These are phyloP conservation scores for Oxytropis ochrocephala DNA, from an alignment of 306 rosid species.

Conservation along the genomic window DNA sequence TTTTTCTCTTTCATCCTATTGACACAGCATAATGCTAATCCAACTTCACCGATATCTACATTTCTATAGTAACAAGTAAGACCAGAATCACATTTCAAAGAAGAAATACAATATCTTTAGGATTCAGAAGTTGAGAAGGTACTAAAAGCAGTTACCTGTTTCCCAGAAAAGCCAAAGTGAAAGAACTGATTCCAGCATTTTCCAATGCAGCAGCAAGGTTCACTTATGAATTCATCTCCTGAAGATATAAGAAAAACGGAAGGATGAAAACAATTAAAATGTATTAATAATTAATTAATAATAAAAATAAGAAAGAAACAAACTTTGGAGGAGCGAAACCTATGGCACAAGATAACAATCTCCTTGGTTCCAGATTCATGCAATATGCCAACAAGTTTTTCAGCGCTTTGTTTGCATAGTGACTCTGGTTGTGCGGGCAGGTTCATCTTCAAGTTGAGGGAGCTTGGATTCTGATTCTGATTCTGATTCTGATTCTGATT, in stretches of 20 bases:
- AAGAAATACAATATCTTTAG: no score
- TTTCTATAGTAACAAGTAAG: background rate
- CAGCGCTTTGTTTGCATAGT: no score
- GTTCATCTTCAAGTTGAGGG: constrained; percentile 6
- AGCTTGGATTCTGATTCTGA: no score
- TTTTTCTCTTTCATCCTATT: no score
- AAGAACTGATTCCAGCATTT: constrained; percentile 56
- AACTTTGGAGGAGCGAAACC: constrained; percentile 67
- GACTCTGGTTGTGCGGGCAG: no score
- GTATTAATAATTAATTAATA: background rate
- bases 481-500: no score
- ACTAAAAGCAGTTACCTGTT: constrained; percentile 47
- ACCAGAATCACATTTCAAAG: background rate
- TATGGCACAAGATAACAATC: constrained; percentile 71
- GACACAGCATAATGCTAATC: background rate
- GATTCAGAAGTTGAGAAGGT: no score
- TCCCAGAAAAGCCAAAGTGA: constrained; percentile 75
- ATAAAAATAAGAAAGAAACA: background rate
- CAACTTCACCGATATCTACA: background rate
- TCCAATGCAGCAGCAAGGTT: constrained; percentile 65
- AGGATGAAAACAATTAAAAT: constrained; percentile 1
- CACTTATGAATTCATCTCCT: constrained; percentile 38
- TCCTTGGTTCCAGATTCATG: constrained; percentile 67
- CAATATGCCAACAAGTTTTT: constrained; percentile 65
- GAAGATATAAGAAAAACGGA: constrained; percentile 17